Evolutionary conservation across 2,329 filamentous ascomycete genomes (phyloP), one percentile per base, ranked within the genome.

Genomic region (Fusarium sororula): DNA sequence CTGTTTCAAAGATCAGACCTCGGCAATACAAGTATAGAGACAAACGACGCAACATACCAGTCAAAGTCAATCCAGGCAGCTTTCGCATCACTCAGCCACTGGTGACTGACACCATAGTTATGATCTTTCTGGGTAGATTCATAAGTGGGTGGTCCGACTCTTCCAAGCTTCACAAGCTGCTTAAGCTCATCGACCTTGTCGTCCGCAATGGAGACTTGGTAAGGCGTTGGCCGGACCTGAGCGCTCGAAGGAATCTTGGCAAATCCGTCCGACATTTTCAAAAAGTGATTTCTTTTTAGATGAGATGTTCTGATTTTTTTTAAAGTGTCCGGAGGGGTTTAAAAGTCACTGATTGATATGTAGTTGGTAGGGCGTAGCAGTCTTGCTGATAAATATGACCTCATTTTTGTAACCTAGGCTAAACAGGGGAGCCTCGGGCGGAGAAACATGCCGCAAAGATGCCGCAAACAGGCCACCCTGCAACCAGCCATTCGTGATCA

Each of bases 61-160:
- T 68, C 42, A 20, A 68, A 68, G 3, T 63, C 28, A 10, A 63
- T 11, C 56, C 66, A 68, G 13, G 56, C 56, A 15, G 20, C 56
- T 20, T 68, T 68, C 8, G 64, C 66, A 24, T 68, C 42, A 0
- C 42, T 39, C 1, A 68, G n/a, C 66, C 66, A 68, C 39, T 68
- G 10, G 0, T 35, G 64, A 0, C n/a, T 35, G 7, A 68, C 35
- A 0, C 66, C 66, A 11, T 50, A 68, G 7, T 68, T 55, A 4
- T 63, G n/a, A 5, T 68, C 64, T 3, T 35, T 45, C 3, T 68
- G 66, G 0, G 64, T 68, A 4, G 64, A 68, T 6, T 68, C 66
- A 4, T 68, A 68, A 0, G 56, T 68, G 0, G 64, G 48, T 1
- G 64, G 56, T 1, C 38, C 64, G 4, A 68, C 30, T 24, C 48